Base-by-base conservation (phyloP, 139 green algal genomes). In the Penium margaritaceum region DNA sequence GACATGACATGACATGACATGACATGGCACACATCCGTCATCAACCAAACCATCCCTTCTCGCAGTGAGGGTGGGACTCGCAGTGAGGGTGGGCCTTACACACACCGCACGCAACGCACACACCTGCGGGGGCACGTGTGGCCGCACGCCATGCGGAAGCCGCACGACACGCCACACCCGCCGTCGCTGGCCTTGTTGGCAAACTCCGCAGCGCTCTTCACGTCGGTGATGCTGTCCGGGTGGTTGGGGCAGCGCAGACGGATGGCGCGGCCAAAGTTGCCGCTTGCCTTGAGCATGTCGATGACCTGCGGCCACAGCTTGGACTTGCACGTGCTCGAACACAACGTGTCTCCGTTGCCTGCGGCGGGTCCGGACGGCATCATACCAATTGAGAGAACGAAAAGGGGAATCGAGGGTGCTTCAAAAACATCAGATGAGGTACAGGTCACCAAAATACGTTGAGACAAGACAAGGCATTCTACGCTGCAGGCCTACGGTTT, bases 131-230 rank as follows among this genome's bases (percentile, higher is more conserved):
- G 47, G 47, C 47, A 58, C n/a, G 33, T 33, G 35, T 80, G 73
- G 37, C 73, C 73, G 41, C 73, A 80, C 1, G 35, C 3, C 30
- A 80, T 46, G 0, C 39, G 65, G n/a, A 60, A 60, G 51, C 51
- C 51, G n/a, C 51, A 60, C 51, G 30, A 33, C 21, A 33, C 14
- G 21, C 24, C 29, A 6, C 51, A 60, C 2, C 51, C 51, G 51
- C 51, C 51, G 24, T 60, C 51, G 51, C 51, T 60, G 51, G 51
- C 51, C n/a, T 60, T 60, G 24, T 60, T 24, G 24, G 12, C 30
- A 5, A 60, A 60, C 51, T 60, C 51, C 21, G 24, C 17, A 0
- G 51, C 51, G 17, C n/a, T 27, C 15, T 60, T 6, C 12, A 60
- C 30, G 51, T 7, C 24, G 5, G 51, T 60, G 24, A 60, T 24